Percentiles rank a stretch among this genome's conserved stretches.
Evolutionary conservation across 345 rosid species (phyloP).

Genomic region (Aquilaria malaccensis): DNA sequence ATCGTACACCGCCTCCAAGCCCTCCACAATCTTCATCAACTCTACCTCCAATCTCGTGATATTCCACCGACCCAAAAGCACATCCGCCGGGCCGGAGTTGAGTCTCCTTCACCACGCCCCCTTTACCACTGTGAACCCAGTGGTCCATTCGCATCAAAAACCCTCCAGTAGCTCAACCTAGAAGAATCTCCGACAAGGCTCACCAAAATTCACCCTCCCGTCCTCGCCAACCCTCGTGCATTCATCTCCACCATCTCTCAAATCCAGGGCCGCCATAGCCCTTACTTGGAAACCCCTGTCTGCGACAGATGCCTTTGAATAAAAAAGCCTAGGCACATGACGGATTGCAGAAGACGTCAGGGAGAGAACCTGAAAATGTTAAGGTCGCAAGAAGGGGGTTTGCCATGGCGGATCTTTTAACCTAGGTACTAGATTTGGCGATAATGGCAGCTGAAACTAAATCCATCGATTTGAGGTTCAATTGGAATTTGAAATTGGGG

Average conservation of each 20-base stretch:
- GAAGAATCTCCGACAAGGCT: slow-evolving; percentile 24
- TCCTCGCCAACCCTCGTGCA: slow-evolving; percentile 65
- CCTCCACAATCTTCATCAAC: too few relatives aligned
- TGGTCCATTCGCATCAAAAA: slow-evolving; percentile 68
- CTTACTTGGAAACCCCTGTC: slow-evolving; percentile 45
- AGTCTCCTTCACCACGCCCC: slow-evolving; percentile 59
- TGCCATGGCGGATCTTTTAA: neutral
- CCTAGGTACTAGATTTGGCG: too few relatives aligned
- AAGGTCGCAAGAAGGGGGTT: slow-evolving; percentile 46
- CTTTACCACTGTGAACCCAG: slow-evolving; percentile 61
- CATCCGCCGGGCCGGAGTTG: slow-evolving; percentile 87
- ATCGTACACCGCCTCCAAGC: too few relatives aligned
- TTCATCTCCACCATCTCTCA: slow-evolving; percentile 51
- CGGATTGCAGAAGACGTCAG: slow-evolving; percentile 29
- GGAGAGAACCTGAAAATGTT: slow-evolving; percentile 51
- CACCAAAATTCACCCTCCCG: slow-evolving; percentile 42
- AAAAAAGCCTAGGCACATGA: slow-evolving; percentile 21
- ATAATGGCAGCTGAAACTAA: too few relatives aligned
- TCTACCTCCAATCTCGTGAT: too few relatives aligned
- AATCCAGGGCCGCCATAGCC: slow-evolving; percentile 50
- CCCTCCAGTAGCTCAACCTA: slow-evolving; percentile 32
- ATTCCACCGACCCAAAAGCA: slow-evolving; percentile 36
- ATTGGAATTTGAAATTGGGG: too few relatives aligned
- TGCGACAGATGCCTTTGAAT: slow-evolving; percentile 26
- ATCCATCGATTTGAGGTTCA: too few relatives aligned